Conservation (phyloP, 2,329 filamentous ascomycete genomes). For the Fusarium abutilonis region DNA sequence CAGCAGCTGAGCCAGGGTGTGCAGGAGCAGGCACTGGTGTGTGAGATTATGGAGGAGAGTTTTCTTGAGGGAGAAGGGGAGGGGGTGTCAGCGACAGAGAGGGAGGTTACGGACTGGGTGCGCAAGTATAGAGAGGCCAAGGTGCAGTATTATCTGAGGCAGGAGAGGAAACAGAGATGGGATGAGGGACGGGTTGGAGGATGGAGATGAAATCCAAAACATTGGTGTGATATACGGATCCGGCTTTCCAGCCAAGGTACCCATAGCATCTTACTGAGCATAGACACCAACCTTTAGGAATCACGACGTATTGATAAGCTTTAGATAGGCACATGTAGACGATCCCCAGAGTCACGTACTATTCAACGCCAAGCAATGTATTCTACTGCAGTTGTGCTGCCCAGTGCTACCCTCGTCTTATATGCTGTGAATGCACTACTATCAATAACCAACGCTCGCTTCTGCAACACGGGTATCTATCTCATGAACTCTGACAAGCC, state of each 20-base stretch:
- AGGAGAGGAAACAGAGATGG: constrained; percentile 92
- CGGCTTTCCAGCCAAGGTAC: neutral
- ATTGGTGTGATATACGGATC: neutral
- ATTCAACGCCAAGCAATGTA: neutral
- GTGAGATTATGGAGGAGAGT: constrained; percentile 87
- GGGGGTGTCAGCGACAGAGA: constrained; percentile 68
- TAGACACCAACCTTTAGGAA: neutral
- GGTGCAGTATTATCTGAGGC: constrained; percentile 79
- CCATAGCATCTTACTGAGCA: neutral
- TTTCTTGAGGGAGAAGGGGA: constrained; percentile 74
- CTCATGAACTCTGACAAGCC: constrained; percentile 12
- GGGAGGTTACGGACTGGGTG: constrained; percentile 88
- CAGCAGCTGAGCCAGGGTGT: constrained; percentile 80
- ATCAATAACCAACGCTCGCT: constrained; percentile 24
- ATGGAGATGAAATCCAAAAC: constrained; percentile 70
- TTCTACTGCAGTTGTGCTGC: neutral
- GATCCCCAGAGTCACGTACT: neutral
- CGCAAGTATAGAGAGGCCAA: constrained; percentile 82
- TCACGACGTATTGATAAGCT: constrained; percentile 1
- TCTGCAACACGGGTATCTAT: constrained; percentile 35
- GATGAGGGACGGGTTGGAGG: constrained; percentile 95
- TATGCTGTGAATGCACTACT: constrained; percentile 1
- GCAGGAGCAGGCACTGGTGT: constrained; percentile 83
- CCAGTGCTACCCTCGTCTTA: neutral
- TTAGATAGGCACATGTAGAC: neutral